phyloP scores from a whole-genome alignment of 2,329 filamentous ascomycete genomes.

The Pseudocercospora fijiensis region DNA sequence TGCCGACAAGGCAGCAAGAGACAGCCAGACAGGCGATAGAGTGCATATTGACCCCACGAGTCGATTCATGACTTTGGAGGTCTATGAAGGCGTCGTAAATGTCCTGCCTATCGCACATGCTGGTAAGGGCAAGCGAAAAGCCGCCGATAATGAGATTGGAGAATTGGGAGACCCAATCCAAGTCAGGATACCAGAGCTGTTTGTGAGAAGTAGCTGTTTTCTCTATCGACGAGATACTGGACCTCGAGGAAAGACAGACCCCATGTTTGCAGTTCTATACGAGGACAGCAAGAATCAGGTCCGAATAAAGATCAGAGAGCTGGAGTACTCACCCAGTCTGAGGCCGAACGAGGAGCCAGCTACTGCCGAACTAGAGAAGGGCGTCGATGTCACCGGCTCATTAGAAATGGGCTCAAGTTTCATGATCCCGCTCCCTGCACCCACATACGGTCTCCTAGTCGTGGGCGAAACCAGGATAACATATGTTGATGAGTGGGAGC shows the following conservation, averaged over 20 bases:
- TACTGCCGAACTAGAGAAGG: slow-evolving; percentile 55
- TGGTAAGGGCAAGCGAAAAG: slow-evolving; percentile 49
- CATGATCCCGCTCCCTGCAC: slow-evolving; percentile 60
- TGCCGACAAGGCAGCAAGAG: slow-evolving; percentile 61
- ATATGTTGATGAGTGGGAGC: slow-evolving; percentile 76
- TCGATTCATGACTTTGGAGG: slow-evolving; percentile 63
- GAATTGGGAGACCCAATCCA: slow-evolving; percentile 62
- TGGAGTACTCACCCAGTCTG: slow-evolving; percentile 52
- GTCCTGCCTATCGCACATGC: slow-evolving; percentile 60
- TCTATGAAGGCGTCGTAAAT: slow-evolving; percentile 67
- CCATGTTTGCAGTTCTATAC: slow-evolving; percentile 64
- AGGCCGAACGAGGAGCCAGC: slow-evolving; percentile 48
- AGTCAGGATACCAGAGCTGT: slow-evolving; percentile 64
- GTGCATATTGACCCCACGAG: slow-evolving; percentile 81
- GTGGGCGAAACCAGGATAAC: slow-evolving; percentile 67
- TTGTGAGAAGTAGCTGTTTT: slow-evolving; percentile 65
- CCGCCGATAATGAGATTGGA: slow-evolving; percentile 50
- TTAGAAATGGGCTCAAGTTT: slow-evolving; percentile 61
- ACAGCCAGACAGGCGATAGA: slow-evolving; percentile 78
- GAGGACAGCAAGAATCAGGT: slow-evolving; percentile 60
- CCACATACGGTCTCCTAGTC: slow-evolving; percentile 52
- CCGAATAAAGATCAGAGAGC: slow-evolving; percentile 55
- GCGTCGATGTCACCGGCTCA: slow-evolving; percentile 50
- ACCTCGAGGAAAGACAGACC: slow-evolving; percentile 46
- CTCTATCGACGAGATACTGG: slow-evolving; percentile 53